Percentiles rank a stretch among this genome's conserved stretches.
Conservation (phyloP, 257 asterid species). For the Lantana camara region DNA sequence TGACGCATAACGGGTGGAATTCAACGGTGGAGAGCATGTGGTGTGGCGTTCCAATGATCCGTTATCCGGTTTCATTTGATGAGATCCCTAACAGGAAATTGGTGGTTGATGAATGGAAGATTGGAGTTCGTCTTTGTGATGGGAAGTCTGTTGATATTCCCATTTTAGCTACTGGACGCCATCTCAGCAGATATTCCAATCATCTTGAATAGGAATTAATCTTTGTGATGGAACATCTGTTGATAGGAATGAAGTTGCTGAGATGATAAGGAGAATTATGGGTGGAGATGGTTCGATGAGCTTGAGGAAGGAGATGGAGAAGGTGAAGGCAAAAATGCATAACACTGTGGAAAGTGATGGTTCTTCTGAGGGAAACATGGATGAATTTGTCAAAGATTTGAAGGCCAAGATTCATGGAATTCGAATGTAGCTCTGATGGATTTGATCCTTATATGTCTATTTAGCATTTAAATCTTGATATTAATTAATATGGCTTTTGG, state of each 20-base stretch:
- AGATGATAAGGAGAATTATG: constrained; percentile 25
- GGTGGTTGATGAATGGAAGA: constrained; percentile 33
- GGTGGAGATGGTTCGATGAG: neutral
- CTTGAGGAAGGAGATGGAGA: neutral
- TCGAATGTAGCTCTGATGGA: too few species aligned
- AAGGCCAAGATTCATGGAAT: constrained; percentile 27
- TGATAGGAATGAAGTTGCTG: constrained; percentile 15
- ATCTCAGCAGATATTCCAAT: too few species aligned
- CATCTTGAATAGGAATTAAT: too few species aligned
- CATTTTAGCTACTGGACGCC: too few species aligned
- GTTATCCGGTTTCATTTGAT: constrained; percentile 30
- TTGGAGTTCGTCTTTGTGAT: constrained; percentile 22
- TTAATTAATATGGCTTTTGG: too few species aligned
- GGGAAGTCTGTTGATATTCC: too few species aligned
- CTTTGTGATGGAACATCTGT: too few species aligned
- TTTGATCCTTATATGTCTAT: too few species aligned
- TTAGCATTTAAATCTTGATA: too few species aligned
- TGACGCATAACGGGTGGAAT: constrained; percentile 60
- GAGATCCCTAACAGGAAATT: constrained; percentile 30
- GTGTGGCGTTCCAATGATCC: constrained; percentile 42
- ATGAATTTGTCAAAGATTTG: constrained; percentile 31
- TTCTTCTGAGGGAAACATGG: constrained; percentile 28
- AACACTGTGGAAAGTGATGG: constrained; percentile 27
- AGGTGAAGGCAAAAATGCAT: neutral
- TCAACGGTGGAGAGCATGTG: constrained; percentile 47